Base-by-base conservation (phyloP, 352 stramenopile species). In the Globisporangium nagaii region DNA sequence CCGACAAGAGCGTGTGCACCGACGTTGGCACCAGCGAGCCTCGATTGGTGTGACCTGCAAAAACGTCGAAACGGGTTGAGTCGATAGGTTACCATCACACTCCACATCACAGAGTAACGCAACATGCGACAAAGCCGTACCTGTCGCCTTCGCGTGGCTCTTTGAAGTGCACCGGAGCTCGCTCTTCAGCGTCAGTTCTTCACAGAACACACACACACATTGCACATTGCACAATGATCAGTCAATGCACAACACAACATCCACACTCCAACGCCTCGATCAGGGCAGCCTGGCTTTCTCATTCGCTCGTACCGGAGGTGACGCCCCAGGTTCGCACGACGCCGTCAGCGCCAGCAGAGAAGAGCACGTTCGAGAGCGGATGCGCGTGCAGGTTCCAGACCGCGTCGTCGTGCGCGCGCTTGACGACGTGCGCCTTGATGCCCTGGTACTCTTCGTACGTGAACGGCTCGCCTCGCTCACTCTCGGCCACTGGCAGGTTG, bases 341-440 rank as follows among this genome's bases (percentile, higher is more conserved):
- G 20, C 79, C 85, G 40, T 95, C 85, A 2, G 85, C 63, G 41
- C 85, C 81, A 35, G 81, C 80, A 2, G 82, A 93, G 39, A 95
- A 95, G 19, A 95, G 63, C 15, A 88, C 66, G 46, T 92, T 93
- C 17, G 82, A 91, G 22, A 92, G 63, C 28, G 85, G 81, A 34
- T 95, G 85, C 11, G 85, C 79, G 44, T 90, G 75, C 11, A 95
- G 71, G 48, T 89, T 64, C 85, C 85, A 95, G 31, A 95, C 71
- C 24, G 82, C 82, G 41, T 95, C 81, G 25, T 89, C 79, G 56
- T 95, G 85, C 2, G 85, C 82, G 53, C 74, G 71, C 34, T 90
- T 89, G 12, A 91, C 64, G 5, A 64, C 71, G 60, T 91, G 71
- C 7, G 78, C 58, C 49, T 86, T 84, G 35, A 92, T 64, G 19